Evolutionary conservation across 768 basidiomycete genomes (phyloP).

Genomic region (Mycena indigotica): DNA sequence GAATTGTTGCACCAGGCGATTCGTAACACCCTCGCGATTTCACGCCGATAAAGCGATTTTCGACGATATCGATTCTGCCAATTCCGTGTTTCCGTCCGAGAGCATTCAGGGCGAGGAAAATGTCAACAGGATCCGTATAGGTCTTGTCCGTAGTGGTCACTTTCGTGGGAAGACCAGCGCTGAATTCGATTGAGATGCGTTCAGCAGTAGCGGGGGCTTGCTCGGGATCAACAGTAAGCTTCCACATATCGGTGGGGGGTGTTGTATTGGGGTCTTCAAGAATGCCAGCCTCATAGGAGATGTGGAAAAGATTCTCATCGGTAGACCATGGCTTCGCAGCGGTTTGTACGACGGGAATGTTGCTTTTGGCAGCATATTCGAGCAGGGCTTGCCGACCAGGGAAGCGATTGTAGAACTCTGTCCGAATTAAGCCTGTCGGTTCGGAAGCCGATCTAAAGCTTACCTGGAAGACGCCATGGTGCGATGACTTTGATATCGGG

Average conservation of each 20-base stretch:
- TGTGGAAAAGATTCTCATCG: slow-evolving; percentile 99
- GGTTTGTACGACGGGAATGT: slow-evolving; percentile 94
- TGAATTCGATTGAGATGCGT: slow-evolving; percentile 82
- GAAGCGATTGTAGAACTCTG: slow-evolving; percentile 97
- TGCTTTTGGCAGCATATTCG: slow-evolving; percentile 81
- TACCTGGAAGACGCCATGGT: slow-evolving; percentile 95
- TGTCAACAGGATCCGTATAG: slow-evolving; percentile 90
- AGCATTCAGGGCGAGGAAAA: slow-evolving; percentile 89
- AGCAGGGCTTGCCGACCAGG: slow-evolving; percentile 93
- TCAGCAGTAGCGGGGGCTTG: slow-evolving; percentile 80
- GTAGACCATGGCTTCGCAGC: slow-evolving; percentile 98
- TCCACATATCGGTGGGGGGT: slow-evolving; percentile 98
- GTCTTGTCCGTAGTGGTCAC: slow-evolving; percentile 61
- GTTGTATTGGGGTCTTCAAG: slow-evolving; percentile 95
- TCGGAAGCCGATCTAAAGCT: slow-evolving; percentile 15
- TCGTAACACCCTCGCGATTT: slow-evolving; percentile 99
- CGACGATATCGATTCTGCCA: slow-evolving; percentile 97
- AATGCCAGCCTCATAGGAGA: slow-evolving; percentile 99
- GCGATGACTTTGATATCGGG: slow-evolving; percentile 99
- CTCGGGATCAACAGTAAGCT: slow-evolving; percentile 84
- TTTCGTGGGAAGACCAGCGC: slow-evolving; percentile 82
- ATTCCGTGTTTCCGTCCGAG: slow-evolving; percentile 94
- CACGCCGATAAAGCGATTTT: slow-evolving; percentile 99
- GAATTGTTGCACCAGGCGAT: slow-evolving; percentile 93
- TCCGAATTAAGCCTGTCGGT: not conserved